Evolutionary conservation across 2,329 filamentous ascomycete species (phyloP).

Genomic region (Dryadomyces quercivorus): DNA sequence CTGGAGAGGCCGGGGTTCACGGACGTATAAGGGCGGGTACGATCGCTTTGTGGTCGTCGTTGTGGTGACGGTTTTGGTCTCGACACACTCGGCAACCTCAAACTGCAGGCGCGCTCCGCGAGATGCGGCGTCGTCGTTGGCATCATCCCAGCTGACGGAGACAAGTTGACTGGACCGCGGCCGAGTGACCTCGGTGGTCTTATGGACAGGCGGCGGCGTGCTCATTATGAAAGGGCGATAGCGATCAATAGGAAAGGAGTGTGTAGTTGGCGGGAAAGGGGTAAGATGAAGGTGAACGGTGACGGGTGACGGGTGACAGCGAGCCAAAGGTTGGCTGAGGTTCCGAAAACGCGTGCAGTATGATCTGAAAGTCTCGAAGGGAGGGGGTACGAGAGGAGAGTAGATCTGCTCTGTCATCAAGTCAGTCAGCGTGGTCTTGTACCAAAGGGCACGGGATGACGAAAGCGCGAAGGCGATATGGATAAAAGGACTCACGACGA

Average conservation of each 20-base stretch:
- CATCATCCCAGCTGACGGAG: constrained; percentile 22
- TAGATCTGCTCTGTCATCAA: neutral
- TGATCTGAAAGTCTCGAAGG: neutral
- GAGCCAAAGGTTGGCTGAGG: neutral
- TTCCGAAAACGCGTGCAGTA: neutral
- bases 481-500: neutral
- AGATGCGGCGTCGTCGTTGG: constrained; percentile 13
- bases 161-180: constrained; percentile 22
- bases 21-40: constrained; percentile 76
- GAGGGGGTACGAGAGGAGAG: neutral
- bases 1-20: constrained; percentile 55
- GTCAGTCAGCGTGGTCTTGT: neutral
- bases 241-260: neutral
- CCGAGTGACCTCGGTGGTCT: constrained; percentile 19
- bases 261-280: neutral
- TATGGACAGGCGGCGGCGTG: constrained; percentile 12
- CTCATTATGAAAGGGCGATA: constrained; percentile 5
- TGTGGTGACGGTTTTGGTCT: constrained; percentile 69
- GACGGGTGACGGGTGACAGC: neutral
- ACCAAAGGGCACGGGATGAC: neutral
- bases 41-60: constrained; percentile 78
- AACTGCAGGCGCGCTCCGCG: constrained; percentile 31
- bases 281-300: neutral
- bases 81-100: constrained; percentile 51
- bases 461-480: neutral